These are phyloP conservation scores for Mycena alexandri DNA, from an alignment of 768 basidiomycete genomes.

Conservation along the genomic window DNA sequence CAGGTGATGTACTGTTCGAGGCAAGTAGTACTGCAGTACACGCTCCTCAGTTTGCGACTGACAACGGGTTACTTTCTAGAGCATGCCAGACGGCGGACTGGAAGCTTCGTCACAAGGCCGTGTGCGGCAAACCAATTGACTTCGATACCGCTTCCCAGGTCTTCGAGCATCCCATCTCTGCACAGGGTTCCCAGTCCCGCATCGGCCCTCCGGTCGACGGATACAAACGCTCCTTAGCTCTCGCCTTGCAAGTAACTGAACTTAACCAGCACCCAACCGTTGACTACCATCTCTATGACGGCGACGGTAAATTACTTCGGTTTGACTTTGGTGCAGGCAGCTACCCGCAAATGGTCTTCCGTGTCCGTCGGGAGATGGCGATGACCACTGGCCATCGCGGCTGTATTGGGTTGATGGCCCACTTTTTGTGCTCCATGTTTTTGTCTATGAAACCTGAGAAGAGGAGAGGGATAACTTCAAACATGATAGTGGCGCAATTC, in stretches of 20 bases:
- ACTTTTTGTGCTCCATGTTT: background rate
- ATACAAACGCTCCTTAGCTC: constrained; percentile 15
- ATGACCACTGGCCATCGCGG: constrained; percentile 11
- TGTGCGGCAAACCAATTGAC: constrained; percentile 2
- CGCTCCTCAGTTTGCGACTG: background rate
- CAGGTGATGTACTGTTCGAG: constrained; percentile 32
- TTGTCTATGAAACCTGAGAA: background rate
- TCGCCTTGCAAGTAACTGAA: constrained; percentile 5
- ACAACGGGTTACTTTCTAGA: background rate
- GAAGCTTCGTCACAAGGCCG: constrained; percentile 13
- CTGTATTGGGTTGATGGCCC: constrained; percentile 2
- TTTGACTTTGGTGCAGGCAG: background rate
- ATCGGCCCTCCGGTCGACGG: constrained; percentile 14
- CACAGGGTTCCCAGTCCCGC: background rate
- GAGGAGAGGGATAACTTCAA: background rate
- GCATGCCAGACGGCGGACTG: constrained; percentile 21
- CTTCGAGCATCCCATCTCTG: constrained; percentile 1
- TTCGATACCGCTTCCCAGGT: constrained; percentile 6
- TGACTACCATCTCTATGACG: constrained; percentile 1
- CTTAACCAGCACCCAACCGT: constrained; percentile 1
- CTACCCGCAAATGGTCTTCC: background rate
- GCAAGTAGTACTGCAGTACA: background rate
- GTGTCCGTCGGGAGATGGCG: background rate
- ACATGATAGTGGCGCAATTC: background rate
- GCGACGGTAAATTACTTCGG: no score